Percentiles rank a stretch among this genome's conserved stretches.
Conservation (phyloP, 176 grass and related monocot species). For the Sorghum bicolor region DNA sequence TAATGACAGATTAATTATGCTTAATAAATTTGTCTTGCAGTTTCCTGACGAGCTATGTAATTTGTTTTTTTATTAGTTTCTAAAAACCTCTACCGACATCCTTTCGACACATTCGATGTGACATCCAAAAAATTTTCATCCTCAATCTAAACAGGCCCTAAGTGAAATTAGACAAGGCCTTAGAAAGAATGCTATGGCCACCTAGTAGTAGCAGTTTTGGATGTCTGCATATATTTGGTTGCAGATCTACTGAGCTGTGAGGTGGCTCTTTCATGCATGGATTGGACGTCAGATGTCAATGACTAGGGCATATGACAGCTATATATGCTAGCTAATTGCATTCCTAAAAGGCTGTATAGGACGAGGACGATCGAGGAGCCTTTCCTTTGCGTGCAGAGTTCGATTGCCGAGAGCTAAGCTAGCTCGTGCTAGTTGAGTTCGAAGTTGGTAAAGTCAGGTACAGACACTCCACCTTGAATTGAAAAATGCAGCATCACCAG, state of each 20-base stretch:
- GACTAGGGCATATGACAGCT: background rate
- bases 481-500: conserved; percentile 18
- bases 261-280: conserved; percentile 14
- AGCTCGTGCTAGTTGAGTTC: conserved; percentile 37
- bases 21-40: no score
- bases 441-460: conserved; percentile 28
- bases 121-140: no score
- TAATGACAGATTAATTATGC: no score
- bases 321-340: conserved; percentile 20
- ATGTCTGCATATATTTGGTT: no score
- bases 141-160: no score
- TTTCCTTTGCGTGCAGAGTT: conserved; percentile 84
- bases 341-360: conserved; percentile 39
- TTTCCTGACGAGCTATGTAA: no score
- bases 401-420: conserved; percentile 26
- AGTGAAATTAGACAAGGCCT: no score
- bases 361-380: background rate
- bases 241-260: background rate
- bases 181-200: background rate
- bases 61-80: no score
- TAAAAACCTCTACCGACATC: no score
- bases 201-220: no score
- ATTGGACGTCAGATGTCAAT: conserved; percentile 45
- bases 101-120: no score
- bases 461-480: background rate